Evolutionary conservation across 2,329 filamentous ascomycete species (phyloP).

Genomic region (Neophaeococcomyces aloes): DNA sequence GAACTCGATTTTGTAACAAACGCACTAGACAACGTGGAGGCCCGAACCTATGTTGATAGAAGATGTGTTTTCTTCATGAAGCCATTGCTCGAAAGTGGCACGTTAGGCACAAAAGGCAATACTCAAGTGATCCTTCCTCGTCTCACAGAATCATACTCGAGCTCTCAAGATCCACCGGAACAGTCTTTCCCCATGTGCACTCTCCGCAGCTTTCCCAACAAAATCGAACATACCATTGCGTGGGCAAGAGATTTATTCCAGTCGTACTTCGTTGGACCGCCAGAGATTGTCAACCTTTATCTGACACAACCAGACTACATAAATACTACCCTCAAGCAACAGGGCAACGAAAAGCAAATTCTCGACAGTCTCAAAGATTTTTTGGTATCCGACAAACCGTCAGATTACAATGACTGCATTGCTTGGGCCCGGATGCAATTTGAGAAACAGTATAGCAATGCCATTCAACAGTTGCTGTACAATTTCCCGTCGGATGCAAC

Average conservation of each 20-base stretch:
- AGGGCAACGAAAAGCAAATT: slow-evolving; percentile 88
- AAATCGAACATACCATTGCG: slow-evolving; percentile 96
- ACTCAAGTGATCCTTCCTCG: slow-evolving; percentile 88
- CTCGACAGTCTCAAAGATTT: slow-evolving; percentile 83
- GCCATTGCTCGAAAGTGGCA: slow-evolving; percentile 89
- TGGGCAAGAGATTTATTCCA: slow-evolving; percentile 97
- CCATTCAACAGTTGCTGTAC: slow-evolving; percentile 86
- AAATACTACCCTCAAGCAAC: slow-evolving; percentile 75
- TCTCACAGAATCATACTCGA: slow-evolving; percentile 93
- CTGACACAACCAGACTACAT: slow-evolving; percentile 86
- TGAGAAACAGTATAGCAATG: slow-evolving; percentile 93
- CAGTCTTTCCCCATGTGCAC: slow-evolving; percentile 99
- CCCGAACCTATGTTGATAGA: slow-evolving; percentile 88
- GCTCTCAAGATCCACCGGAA: slow-evolving; percentile 92
- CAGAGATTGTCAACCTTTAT: slow-evolving; percentile 90
- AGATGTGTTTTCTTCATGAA: slow-evolving; percentile 98
- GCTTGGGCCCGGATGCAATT: slow-evolving; percentile 90
- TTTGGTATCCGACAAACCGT: slow-evolving; percentile 80
- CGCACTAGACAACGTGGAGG: slow-evolving; percentile 93
- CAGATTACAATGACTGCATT: slow-evolving; percentile 91
- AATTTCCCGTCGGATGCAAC: slow-evolving; percentile 94
- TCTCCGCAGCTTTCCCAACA: slow-evolving; percentile 91
- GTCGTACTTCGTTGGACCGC: slow-evolving; percentile 81
- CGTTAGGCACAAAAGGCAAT: slow-evolving; percentile 97
- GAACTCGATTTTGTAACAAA: slow-evolving; percentile 86